Evolutionary conservation across 371 early-diverging fungal genomes (phyloP).

Genomic region (Mortierella sp.): DNA sequence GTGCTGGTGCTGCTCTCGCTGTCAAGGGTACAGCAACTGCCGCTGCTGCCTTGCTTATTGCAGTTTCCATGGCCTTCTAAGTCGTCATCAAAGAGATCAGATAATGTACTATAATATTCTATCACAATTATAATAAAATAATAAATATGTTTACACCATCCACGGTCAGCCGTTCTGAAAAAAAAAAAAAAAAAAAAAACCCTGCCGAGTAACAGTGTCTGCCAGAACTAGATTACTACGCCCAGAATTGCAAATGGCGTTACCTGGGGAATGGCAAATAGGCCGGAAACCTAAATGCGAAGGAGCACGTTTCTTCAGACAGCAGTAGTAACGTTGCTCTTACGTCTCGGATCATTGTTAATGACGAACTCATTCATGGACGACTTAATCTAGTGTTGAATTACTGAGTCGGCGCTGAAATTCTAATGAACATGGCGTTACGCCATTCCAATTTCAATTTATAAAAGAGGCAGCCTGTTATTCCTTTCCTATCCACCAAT

Average conservation of each 20-base stretch:
- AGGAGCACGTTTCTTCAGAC: background rate
- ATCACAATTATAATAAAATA: background rate
- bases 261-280: background rate
- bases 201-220: too few species aligned
- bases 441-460: background rate
- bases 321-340: background rate
- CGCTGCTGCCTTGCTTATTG: constrained; percentile 23
- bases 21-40: constrained; percentile 18
- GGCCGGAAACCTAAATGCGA: background rate
- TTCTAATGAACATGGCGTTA: background rate
- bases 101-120: background rate
- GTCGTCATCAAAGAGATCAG: background rate
- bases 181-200: too few species aligned
- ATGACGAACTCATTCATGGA: background rate
- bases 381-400: background rate
- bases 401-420: background rate
- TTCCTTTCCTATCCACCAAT: background rate
- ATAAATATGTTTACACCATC: background rate
- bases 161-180: too few species aligned
- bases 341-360: constrained; percentile 4
- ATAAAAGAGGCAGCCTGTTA: background rate
- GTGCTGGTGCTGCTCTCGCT: constrained; percentile 9
- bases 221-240: too few species aligned
- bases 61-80: constrained; percentile 23
- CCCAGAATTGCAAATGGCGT: background rate